Conservation (phyloP, 2,329 filamentous ascomycete species). For the Triangularia setosa region DNA sequence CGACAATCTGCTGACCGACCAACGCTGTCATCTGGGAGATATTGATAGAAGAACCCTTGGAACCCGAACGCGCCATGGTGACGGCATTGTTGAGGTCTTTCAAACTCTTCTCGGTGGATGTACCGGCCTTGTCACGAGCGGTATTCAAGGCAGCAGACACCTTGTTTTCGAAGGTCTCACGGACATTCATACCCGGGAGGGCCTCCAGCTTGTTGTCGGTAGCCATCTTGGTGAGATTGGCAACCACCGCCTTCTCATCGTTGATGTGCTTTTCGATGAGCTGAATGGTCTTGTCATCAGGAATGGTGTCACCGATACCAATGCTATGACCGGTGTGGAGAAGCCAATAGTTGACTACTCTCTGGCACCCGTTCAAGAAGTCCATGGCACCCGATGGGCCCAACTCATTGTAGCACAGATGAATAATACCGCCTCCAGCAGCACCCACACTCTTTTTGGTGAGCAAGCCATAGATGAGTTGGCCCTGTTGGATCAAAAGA, state of each 20-base stretch:
- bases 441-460: constrained; percentile 95
- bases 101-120: constrained; percentile 82
- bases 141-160: constrained; percentile 92
- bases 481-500: constrained; percentile 76
- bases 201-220: constrained; percentile 85
- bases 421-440: constrained; percentile 82
- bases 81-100: constrained; percentile 97
- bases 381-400: constrained; percentile 80
- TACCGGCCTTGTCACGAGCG: constrained; percentile 76
- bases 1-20: constrained; percentile 96
- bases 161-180: constrained; percentile 97
- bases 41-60: constrained; percentile 98
- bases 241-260: constrained; percentile 76
- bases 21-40: constrained; percentile 99
- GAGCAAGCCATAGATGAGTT: constrained; percentile 85
- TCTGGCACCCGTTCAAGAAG: constrained; percentile 94
- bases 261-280: constrained; percentile 81
- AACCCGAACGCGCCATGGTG: constrained; percentile 92
- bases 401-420: constrained; percentile 94
- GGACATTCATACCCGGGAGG: constrained; percentile 96
- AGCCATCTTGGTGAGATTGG: constrained; percentile 68
- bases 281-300: constrained; percentile 77
- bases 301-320: constrained; percentile 96
- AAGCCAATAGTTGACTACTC: constrained; percentile 95
- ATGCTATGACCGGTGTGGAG: constrained; percentile 96